Percentiles rank a stretch among this genome's conserved stretches.
These are phyloP conservation scores for Globisporangium apiculatum DNA, from an alignment of 352 stramenopile genomes.

Conservation along the genomic window DNA sequence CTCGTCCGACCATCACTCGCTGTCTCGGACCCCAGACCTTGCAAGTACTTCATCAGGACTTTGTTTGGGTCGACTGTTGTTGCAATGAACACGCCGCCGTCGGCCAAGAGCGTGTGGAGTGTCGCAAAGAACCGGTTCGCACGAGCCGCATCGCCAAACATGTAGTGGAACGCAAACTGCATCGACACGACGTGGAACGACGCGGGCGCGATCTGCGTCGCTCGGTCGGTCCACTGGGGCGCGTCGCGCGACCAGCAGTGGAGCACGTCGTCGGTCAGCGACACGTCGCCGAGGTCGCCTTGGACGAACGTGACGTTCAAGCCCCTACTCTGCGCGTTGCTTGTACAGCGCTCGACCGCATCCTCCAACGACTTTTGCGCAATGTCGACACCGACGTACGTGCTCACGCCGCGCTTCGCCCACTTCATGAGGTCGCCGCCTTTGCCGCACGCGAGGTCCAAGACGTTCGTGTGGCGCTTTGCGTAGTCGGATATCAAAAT, in stretches of 20 bases:
- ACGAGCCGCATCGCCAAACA: slow-evolving; percentile 92
- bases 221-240: slow-evolving; percentile 47
- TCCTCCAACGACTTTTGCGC: slow-evolving; percentile 95
- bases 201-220: slow-evolving; percentile 29
- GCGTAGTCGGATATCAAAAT: slow-evolving; percentile 91
- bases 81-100: slow-evolving; percentile 93
- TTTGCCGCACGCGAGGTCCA: slow-evolving; percentile 98
- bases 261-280: slow-evolving; percentile 53
- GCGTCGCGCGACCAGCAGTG: slow-evolving; percentile 58
- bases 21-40: slow-evolving; percentile 28
- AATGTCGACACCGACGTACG: slow-evolving; percentile 98
- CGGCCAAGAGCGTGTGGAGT: slow-evolving; percentile 86
- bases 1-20: slow-evolving; percentile 16
- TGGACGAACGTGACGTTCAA: slow-evolving; percentile 77
- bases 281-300: slow-evolving; percentile 65
- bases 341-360: slow-evolving; percentile 80
- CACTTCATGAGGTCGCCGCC: slow-evolving; percentile 98
- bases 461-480: slow-evolving; percentile 78
- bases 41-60: slow-evolving; percentile 81
- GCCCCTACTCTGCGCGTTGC: slow-evolving; percentile 59
- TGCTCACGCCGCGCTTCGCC: slow-evolving; percentile 82
- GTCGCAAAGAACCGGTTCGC: slow-evolving; percentile 93
- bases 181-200: slow-evolving; percentile 97
- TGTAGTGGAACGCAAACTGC: slow-evolving; percentile 99
- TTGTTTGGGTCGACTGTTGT: slow-evolving; percentile 97